Evolutionary conservation across 805 yeast genomes (phyloP), one percentile per base, ranked within the genome.

Genomic region (Hanseniaspora hatyaiensis): DNA sequence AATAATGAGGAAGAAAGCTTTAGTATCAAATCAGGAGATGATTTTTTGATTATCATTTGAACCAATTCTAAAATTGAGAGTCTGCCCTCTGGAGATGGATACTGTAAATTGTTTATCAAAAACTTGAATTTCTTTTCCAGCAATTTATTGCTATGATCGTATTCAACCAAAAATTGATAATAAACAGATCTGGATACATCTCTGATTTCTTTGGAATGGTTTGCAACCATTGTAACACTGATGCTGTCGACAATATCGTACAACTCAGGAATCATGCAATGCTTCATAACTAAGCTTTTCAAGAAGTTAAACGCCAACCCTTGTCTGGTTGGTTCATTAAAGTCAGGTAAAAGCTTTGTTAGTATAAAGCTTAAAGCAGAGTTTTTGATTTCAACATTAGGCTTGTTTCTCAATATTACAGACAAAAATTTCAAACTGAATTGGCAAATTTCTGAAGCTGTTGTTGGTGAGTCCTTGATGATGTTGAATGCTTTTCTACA

Each of bases 61-160:
- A 89, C 68, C 57, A 89, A 68, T 57, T 92, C 97, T 83, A 92
- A 75, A 2, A 86, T 94, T 0, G 96, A 84, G 54, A 81, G 80
- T 45, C 96, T 71, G 45, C 98, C 98, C 34, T 76, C 71, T 50
- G 82, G 82, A 3, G 94, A 78, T 4, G 94, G 88, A 59, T 92
- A 92, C 20, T 78, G 72, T 53, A 92, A 66, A 60, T 92, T 92
- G 48, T 75, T 76, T 8, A 88, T 82, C 62, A 92, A 69, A 59
- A 81, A 78, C 53, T 80, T 77, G 64, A 89, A 80, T 53, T 85
- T 94, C 55, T 80, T 83, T 53, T 83, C 92, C 40, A 92, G 61
- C 53, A 85, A 74, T 3, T 89, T 87, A 55, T 79, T 73, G 28
- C 97, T 87, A 65, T 89, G 96, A 56, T 95, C 97, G 58, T 84